These are phyloP conservation scores for Asterella californica DNA, from an alignment of 225 moss, liverwort and hornwort species.

Conservation along the genomic window DNA sequence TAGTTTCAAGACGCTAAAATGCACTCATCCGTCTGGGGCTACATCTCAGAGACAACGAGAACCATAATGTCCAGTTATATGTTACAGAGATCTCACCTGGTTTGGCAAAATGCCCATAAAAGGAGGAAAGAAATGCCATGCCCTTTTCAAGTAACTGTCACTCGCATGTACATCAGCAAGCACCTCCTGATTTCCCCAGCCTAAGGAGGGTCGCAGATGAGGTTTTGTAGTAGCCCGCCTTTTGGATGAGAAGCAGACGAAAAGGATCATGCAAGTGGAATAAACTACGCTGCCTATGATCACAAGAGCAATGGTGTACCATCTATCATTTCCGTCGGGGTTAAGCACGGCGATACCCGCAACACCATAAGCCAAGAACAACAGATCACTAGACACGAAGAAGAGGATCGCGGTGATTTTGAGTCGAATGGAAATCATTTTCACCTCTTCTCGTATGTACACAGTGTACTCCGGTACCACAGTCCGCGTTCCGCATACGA, in stretches of 20 bases:
- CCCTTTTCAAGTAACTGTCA: background rate
- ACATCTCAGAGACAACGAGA: too few species aligned
- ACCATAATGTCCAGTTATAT: too few species aligned
- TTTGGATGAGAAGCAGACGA: background rate
- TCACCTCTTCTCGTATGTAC: constrained; percentile 9
- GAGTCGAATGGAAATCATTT: background rate
- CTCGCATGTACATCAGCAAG: background rate
- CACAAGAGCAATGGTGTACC: background rate
- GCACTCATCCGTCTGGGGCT: too few species aligned
- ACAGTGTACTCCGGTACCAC: background rate
- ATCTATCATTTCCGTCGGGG: background rate
- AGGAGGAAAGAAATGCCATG: too few species aligned
- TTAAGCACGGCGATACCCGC: background rate
- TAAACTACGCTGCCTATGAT: background rate
- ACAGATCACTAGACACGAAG: constrained; percentile 7
- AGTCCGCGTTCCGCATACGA: background rate
- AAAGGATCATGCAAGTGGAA: background rate
- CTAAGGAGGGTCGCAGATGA: background rate
- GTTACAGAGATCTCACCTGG: too few species aligned
- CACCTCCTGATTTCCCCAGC: background rate
- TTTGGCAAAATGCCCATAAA: too few species aligned
- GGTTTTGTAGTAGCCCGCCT: background rate
- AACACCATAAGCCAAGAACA: background rate
- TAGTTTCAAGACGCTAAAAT: too few species aligned
- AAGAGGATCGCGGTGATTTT: background rate